Conservation (phyloP, 257 asterid species). For the Gardenia jasminoides region DNA sequence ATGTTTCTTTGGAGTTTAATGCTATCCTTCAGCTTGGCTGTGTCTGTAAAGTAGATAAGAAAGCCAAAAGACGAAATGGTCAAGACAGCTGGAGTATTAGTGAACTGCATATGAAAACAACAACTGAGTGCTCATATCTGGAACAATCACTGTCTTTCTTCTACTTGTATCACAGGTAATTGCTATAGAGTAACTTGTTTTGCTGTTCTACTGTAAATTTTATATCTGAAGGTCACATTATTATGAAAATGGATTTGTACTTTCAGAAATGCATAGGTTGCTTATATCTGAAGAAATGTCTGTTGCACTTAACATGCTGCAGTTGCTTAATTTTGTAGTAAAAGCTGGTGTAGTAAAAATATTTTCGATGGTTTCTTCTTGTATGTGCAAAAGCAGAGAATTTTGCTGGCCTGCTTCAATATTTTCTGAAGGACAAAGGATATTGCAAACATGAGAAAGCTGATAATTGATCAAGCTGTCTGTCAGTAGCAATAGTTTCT, state of each 20-base stretch:
- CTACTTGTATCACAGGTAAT: slow-evolving; percentile 89
- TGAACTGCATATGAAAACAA: slow-evolving; percentile 96
- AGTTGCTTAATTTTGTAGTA: background rate
- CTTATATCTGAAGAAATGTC: background rate
- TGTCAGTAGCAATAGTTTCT: background rate
- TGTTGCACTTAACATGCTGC: background rate
- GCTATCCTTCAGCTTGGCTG: slow-evolving; percentile 90
- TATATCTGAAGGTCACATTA: background rate
- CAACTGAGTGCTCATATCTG: slow-evolving; percentile 91
- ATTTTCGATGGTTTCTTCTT: background rate
- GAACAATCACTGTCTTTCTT: slow-evolving; percentile 75
- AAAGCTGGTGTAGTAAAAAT: background rate
- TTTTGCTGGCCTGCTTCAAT: background rate
- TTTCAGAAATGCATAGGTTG: background rate
- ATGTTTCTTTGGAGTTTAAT: slow-evolving; percentile 73
- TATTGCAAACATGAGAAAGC: background rate
- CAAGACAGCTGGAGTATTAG: slow-evolving; percentile 84
- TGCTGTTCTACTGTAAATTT: background rate
- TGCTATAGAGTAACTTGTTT: background rate
- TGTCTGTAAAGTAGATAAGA: slow-evolving; percentile 92
- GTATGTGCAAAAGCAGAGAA: background rate
- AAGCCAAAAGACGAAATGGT: slow-evolving; percentile 60
- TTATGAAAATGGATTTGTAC: background rate
- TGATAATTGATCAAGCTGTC: background rate
- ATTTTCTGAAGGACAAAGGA: background rate